Evolutionary conservation across 371 early-diverging fungal species (phyloP), one percentile per base, ranked within the genome.

Genomic region (Mortierella sp.): DNA sequence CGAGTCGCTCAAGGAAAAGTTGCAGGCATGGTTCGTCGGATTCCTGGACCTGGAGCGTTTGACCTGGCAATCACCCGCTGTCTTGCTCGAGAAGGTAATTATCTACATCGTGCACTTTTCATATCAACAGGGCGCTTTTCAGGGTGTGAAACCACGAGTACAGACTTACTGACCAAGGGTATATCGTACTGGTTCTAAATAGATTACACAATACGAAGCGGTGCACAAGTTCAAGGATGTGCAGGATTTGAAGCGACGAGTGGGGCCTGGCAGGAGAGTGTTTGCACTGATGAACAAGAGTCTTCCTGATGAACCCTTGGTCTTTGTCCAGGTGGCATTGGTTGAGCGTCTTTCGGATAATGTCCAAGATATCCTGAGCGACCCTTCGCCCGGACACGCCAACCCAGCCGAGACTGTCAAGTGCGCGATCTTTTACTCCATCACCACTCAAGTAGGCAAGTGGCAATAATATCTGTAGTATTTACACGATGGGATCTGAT

Each of bases 371-470:
- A 94, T 96, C 68, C 75, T 97, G 35, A 88, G 92, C 27, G 93
- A 94, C 75, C 91, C 91, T 6, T 75, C 79, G 6, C 89, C 90
- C 8, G 79, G 78, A 6, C 75, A 60, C 12, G 73, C 75, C 51
- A 71, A 84, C 55, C 74, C 81, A 65, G 76, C 79, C 27, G 79
- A 84, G 12, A 80, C 89, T 3, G 87, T 93, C 46, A 88, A 88
- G 32, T 93, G 91, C 70, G 97, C 96, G 14, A 93, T 96, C 1
- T 97, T 97, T 81, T 97, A 97, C 87, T 96, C 97, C 2, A 97
- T 97, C 77, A 95, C 95, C 32, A 94, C 96, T 24, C 97, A 96
- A 80, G 90, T 88, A 51, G 97, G 93, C 88, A 83, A 70, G 83
- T 83, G 27, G 16, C 49, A 38, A 35, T 14, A 5, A 4, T 35